Evolutionary conservation across 1,284 basidiomycete genomes (phyloP), one percentile per base, ranked within the genome.

Genomic region (Farysia itapuensis): DNA sequence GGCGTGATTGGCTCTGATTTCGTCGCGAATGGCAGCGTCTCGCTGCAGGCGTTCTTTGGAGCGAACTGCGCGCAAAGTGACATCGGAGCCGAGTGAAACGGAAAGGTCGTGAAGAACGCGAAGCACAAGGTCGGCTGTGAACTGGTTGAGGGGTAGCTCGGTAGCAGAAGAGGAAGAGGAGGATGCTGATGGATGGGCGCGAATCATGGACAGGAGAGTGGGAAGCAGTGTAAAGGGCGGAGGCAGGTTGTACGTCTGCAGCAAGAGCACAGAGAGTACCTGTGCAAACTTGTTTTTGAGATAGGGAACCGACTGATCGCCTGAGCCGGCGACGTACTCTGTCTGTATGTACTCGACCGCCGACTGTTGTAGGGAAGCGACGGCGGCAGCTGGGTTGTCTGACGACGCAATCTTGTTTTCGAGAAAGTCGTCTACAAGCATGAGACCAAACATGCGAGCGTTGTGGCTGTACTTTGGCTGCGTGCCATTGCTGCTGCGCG

Each of bases 251-350:
- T 95, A 95, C 13, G 88, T 86, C 80, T 87, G 87, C 38, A 97
- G 83, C 79, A 98, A 94, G 77, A 98, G 86, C 46, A 96, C 84
- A 0, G 94, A 88, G 35, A 97, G 82, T n/a, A 92, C 94, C 80
- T 96, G 93, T 14, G 92, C 90, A 77, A 97, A 89, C 79, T 98
- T 98, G 82, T 99, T 99, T 74, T 92, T 86, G 49, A 95, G 79
- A 78, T 87, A 76, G 0, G 54, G 33, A 1, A 67, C 45, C 4
- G 67, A 59, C 1, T 50, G 59, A 29, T 76, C 74, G 19, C 71
- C 74, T 0, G 52, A 30, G 6, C 69, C 69, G 12, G 41, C 39
- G 7, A 76, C 63, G 30, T 65, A 76, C 35, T 75, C 74, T n/a
- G 46, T 49, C 28, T 70, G 65, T 16, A 76, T 46, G 45, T 74